phyloP scores from a whole-genome alignment of 2,329 filamentous ascomycete species.

The Penicillium sp. region DNA sequence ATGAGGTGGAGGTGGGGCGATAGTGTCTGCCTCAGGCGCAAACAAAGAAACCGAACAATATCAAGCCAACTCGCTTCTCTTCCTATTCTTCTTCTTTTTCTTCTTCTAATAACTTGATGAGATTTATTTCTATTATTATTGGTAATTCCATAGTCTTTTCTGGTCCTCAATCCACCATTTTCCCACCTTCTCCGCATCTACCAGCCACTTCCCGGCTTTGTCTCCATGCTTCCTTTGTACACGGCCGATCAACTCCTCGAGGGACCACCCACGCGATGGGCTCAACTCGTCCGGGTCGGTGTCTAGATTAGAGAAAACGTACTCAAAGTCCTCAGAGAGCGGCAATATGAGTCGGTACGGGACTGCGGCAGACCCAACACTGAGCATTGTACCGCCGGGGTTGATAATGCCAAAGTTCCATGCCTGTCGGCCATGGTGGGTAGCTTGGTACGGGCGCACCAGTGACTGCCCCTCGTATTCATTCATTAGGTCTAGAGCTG shows the following conservation, averaged over 20 bases:
- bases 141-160: constrained; percentile 21
- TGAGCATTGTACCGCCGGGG: constrained; percentile 42
- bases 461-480: constrained; percentile 42
- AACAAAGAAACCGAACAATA: constrained; percentile 18
- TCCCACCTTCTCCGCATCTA: constrained; percentile 29
- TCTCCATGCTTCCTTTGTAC: constrained; percentile 24
- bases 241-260: constrained; percentile 19
- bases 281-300: constrained; percentile 28
- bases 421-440: constrained; percentile 28
- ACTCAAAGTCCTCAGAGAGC: constrained; percentile 60
- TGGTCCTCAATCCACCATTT: constrained; percentile 34
- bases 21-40: constrained; percentile 22
- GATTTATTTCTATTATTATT: constrained; percentile 2
- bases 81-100: constrained; percentile 8
- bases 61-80: background rate
- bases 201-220: constrained; percentile 29
- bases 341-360: constrained; percentile 60
- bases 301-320: constrained; percentile 27
- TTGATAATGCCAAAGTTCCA: constrained; percentile 30
- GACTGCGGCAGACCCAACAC: constrained; percentile 67
- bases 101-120: background rate
- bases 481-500: constrained; percentile 33
- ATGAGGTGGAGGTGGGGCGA: constrained; percentile 18
- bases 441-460: constrained; percentile 33
- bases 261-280: constrained; percentile 26